Conservation (phyloP, 176 grass and related monocot species). For the Bolboschoenus planiculmis region DNA sequence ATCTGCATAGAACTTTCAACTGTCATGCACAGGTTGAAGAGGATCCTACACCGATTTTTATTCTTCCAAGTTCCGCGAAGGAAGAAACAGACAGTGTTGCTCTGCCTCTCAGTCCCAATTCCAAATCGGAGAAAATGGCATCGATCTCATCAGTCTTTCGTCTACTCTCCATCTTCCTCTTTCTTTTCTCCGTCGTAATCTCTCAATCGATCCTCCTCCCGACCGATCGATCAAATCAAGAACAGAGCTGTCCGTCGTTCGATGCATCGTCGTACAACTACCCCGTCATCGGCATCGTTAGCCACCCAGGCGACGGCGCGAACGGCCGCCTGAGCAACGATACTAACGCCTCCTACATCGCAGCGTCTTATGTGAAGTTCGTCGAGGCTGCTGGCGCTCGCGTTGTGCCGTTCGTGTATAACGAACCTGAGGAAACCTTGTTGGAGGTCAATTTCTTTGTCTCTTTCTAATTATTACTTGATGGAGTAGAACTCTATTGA, state of each 20-base stretch:
- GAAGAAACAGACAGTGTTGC: not conserved
- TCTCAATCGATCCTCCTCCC: slow-evolving; percentile 23
- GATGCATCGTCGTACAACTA: slow-evolving; percentile 48
- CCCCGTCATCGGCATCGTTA: slow-evolving; percentile 87
- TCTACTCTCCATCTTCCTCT: slow-evolving; percentile 3
- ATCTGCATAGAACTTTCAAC: not conserved
- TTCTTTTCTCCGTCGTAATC: slow-evolving; percentile 2
- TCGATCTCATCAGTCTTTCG: not conserved
- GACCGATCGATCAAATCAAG: not conserved
- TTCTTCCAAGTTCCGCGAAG: not conserved
- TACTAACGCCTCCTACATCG: slow-evolving; percentile 51
- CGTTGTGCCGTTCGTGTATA: slow-evolving; percentile 79
- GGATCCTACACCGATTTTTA: not conserved
- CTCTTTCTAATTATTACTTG: slow-evolving; percentile 6
- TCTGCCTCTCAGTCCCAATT: too few relatives aligned
- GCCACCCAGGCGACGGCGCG: slow-evolving; percentile 73
- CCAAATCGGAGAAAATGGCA: slow-evolving; percentile 16
- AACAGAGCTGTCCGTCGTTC: slow-evolving; percentile 23
- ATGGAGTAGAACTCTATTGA: not conserved
- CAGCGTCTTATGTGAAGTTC: slow-evolving; percentile 65
- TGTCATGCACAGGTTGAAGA: not conserved
- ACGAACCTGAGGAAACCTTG: slow-evolving; percentile 70
- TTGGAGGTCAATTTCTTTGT: slow-evolving; percentile 32
- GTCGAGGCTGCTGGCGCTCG: slow-evolving; percentile 72
- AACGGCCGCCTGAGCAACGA: slow-evolving; percentile 52